Evolutionary conservation across 306 rosid species (phyloP), one percentile per base, ranked within the genome.

Genomic region (Quercus suber): DNA sequence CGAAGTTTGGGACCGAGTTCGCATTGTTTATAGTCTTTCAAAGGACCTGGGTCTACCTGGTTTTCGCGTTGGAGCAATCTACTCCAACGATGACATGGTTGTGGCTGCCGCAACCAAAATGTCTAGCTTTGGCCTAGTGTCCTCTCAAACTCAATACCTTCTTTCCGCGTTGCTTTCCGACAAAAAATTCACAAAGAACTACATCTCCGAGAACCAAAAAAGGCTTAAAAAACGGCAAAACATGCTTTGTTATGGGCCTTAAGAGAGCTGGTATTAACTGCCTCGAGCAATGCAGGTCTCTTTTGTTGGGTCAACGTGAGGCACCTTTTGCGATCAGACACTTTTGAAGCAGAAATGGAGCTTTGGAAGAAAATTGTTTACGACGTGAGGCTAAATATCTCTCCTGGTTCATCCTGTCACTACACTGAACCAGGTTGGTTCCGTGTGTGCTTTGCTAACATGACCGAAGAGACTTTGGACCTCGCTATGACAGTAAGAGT

Each of bases 271-370:
- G 92, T 0, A 84, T 93, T 3, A 71, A 80, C 41, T 91, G 89
- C 73, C 89, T 93, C 0, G 68, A 89, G 94, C 60, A 93, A 93
- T 81, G 98, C 97, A 1, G 97, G 93, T 9, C 70, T 93, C 58
- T 93, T 89, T 71, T 91, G 93, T 27, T 93, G 98, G 98, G 98
- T 93, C 4, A 90, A 93, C 81, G 89, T 93, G 98, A 89, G 94
- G 33, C 83, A 83, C 61, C 87, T 93, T 53, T 81, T 93, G 33
- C 41, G 61, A 25, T 86, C 93, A 21, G 83, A 88, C 65, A 91
- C 91, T 0, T 93, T 93, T 49, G 94, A 93, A 68, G 90, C 89
- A 3, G 98, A 93, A 80, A 93, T 91, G 90, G 94, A 89, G 71
- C 78, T 93, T 4, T 93, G 98, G 98, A 89, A 89, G 87, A 90